Percentiles rank a stretch among this genome's conserved stretches.
phyloP scores from a whole-genome alignment of 2,329 filamentous ascomycete genomes.

The Penicillium palitans region DNA sequence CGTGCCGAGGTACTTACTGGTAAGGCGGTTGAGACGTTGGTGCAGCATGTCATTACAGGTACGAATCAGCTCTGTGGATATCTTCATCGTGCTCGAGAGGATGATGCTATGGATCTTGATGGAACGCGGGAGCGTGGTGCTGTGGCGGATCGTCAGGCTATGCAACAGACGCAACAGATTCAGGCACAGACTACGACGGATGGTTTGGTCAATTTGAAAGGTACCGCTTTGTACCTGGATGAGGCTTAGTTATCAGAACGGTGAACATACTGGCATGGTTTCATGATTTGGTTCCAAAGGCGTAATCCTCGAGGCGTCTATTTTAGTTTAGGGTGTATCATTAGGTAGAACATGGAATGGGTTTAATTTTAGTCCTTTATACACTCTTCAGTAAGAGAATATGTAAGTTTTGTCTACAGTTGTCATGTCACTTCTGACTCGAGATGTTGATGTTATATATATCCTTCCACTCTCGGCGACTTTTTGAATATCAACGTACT shows the following conservation, averaged over 20 bases:
- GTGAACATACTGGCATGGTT: slow-evolving; percentile 1
- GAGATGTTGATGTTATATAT: not conserved
- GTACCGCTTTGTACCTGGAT: slow-evolving; percentile 36
- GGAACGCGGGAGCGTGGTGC: slow-evolving; percentile 25
- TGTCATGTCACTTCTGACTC: not conserved
- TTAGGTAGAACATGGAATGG: slow-evolving; percentile 2
- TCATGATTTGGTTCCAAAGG: not conserved
- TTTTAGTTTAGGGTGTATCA: slow-evolving; percentile 10
- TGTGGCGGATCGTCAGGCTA: slow-evolving; percentile 21
- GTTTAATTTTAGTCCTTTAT: not conserved
- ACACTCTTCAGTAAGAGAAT: not conserved
- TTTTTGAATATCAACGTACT: not conserved
- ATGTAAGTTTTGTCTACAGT: not conserved
- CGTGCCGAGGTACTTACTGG: slow-evolving; percentile 30
- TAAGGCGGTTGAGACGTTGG: slow-evolving; percentile 34
- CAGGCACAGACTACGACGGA: slow-evolving; percentile 27
- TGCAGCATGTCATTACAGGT: slow-evolving; percentile 32
- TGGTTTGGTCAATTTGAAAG: slow-evolving; percentile 32
- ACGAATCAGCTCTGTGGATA: slow-evolving; percentile 37
- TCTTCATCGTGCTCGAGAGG: slow-evolving; percentile 31
- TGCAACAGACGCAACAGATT: slow-evolving; percentile 28
- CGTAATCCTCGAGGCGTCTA: not conserved
- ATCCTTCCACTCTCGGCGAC: not conserved
- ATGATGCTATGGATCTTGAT: slow-evolving; percentile 29
- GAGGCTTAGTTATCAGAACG: slow-evolving; percentile 20